These are phyloP conservation scores for Ogataea corticis DNA, from an alignment of 805 yeast genomes.

Conservation along the genomic window DNA sequence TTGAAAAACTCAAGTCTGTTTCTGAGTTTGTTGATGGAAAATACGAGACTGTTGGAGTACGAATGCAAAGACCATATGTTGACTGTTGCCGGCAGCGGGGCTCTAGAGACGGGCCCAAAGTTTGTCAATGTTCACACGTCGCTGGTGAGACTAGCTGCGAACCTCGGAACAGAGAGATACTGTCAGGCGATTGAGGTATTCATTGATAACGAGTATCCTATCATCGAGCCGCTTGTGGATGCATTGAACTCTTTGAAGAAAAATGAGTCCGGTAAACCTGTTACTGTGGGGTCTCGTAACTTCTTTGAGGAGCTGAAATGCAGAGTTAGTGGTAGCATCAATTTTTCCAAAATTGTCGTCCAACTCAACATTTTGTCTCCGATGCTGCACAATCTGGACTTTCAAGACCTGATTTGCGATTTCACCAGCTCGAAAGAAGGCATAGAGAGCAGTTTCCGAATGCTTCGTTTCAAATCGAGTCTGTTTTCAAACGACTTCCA, in stretches of 20 bases:
- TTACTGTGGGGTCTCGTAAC: background rate
- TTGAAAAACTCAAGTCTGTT: slow-evolving; percentile 5
- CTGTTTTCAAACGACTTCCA: slow-evolving; percentile 13
- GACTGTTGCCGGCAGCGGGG: slow-evolving; percentile 24
- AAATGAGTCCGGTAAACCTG: background rate
- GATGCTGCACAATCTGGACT: slow-evolving; percentile 18
- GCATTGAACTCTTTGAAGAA: background rate
- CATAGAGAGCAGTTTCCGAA: slow-evolving; percentile 8
- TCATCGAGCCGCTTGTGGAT: slow-evolving; percentile 22
- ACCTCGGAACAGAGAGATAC: slow-evolving; percentile 25
- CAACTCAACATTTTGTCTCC: slow-evolving; percentile 19
- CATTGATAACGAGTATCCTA: slow-evolving; percentile 24
- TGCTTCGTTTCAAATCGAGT: slow-evolving; percentile 10
- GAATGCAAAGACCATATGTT: slow-evolving; percentile 13
- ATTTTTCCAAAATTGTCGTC: slow-evolving; percentile 11
- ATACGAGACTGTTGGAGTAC: slow-evolving; percentile 16
- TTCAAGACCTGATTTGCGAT: slow-evolving; percentile 13
- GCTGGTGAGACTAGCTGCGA: slow-evolving; percentile 15
- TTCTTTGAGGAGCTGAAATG: slow-evolving; percentile 3
- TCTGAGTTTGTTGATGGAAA: slow-evolving; percentile 8
- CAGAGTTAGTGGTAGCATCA: slow-evolving; percentile 8
- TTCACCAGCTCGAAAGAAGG: slow-evolving; percentile 14
- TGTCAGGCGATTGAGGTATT: slow-evolving; percentile 22
- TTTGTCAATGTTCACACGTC: slow-evolving; percentile 19
- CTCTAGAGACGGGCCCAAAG: slow-evolving; percentile 25